Percentiles rank a stretch among this genome's conserved stretches.
These are phyloP conservation scores for Talaromyces funiculosus DNA, from an alignment of 2,329 filamentous ascomycete genomes.

Conservation along the genomic window DNA sequence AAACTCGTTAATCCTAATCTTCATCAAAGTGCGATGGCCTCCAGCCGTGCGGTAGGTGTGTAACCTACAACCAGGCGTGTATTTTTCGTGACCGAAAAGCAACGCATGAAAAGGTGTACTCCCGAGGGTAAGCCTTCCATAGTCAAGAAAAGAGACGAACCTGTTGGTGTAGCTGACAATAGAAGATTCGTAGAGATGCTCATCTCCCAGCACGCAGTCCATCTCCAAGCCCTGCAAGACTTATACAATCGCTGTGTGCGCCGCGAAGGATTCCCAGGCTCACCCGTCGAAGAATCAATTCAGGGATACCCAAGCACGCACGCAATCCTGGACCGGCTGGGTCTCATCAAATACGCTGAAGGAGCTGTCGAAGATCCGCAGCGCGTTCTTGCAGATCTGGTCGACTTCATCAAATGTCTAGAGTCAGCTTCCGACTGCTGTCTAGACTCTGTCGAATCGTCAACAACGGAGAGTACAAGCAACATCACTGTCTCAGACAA, in stretches of 20 bases:
- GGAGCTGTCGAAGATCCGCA: conserved; percentile 32
- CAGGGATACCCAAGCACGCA: conserved; percentile 40
- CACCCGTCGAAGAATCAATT: conserved; percentile 33
- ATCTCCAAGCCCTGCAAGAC: conserved; percentile 39
- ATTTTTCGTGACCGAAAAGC: conserved; percentile 41
- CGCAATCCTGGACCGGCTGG: conserved; percentile 38
- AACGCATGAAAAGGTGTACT: conserved; percentile 41
- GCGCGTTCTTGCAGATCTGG: conserved; percentile 29
- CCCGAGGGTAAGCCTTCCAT: conserved; percentile 31
- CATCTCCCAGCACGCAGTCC: conserved; percentile 39
- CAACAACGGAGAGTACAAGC: conserved; percentile 32
- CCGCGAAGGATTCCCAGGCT: conserved; percentile 40
- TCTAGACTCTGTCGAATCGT: conserved; percentile 33
- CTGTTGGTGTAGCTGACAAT: background rate
- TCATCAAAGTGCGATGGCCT: conserved; percentile 39
- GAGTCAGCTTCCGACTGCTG: conserved; percentile 31
- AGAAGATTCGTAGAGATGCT: conserved; percentile 41
- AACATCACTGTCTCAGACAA: conserved; percentile 23
- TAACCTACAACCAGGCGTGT: conserved; percentile 40
- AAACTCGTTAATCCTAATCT: background rate
- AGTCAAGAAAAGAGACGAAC: background rate
- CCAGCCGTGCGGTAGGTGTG: conserved; percentile 41
- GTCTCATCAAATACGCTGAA: conserved; percentile 40
- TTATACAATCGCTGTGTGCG: conserved; percentile 38
- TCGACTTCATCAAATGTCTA: conserved; percentile 32